Evolutionary conservation across 768 basidiomycete species (phyloP), one percentile per base, ranked within the genome.

Genomic region (Boletus fagicola): DNA sequence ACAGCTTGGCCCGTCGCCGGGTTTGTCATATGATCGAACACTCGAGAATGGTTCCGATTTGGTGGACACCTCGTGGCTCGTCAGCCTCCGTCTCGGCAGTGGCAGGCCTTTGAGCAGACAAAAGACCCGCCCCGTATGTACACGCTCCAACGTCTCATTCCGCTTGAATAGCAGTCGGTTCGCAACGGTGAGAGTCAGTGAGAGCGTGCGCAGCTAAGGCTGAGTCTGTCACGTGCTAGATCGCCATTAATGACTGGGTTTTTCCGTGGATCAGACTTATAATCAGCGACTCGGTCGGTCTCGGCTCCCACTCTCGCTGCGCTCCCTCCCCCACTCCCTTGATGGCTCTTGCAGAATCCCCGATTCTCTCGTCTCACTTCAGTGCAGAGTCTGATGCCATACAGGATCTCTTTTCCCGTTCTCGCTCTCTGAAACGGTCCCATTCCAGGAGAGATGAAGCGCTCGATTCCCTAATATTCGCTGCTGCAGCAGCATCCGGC

Each of bases 401-500:
- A 6, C 83, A 92, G 55, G 82, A 90, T 53, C 59, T 85, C 24
- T 78, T 92, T 51, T 84, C 88, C 8, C 82, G 78, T 40, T 77
- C 86, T 68, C 78, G 48, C 71, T 74, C 31, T 64, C 71, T 30
- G 57, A 65, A 40, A 48, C 76, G 56, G 79, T 77, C 64, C 62
- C 75, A 22, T 63, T 75, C 80, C 39, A 77, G 86, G 45, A 78
- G 87, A 42, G 89, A 92, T 69, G 84, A 88, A 7, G 81, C 83
- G 0, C 79, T 94, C 40, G 91, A 94, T 67, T 87, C 91, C 20
- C 76, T 94, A 7, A 76, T 94, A 52, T 81, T 94, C 53, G 90
- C 89, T 30, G 87, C 88, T 0, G 90, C 85, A 7, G 79, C 82
- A 11, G 85, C 88, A 0, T 86, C 88, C 0, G 86, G 85, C 5